Percentiles rank a stretch among this genome's conserved stretches.
Conservation (phyloP, 2,329 filamentous ascomycete species). For the Phyllosticta citribraziliensis region DNA sequence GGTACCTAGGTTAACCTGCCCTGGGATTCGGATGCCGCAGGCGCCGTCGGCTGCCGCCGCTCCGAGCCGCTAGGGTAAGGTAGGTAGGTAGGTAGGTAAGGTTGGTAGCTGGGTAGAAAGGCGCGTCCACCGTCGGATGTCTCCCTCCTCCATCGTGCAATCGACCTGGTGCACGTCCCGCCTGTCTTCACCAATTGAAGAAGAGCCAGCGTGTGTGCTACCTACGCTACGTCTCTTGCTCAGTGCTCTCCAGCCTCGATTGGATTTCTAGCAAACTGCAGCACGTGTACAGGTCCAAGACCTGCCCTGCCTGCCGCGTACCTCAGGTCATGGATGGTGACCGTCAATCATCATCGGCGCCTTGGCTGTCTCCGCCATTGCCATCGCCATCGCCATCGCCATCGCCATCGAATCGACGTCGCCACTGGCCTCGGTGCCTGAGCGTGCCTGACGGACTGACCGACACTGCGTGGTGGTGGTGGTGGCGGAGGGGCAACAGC, state of each 20-base stretch:
- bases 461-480: no score
- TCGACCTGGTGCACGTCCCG: no score
- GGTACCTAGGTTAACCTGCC: no score
- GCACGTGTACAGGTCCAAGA: background rate
- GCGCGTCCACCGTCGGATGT: no score
- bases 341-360: background rate
- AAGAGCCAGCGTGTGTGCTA: no score
- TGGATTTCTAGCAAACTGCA: background rate
- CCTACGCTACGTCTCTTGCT: background rate
- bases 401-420: background rate
- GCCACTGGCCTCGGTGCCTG: background rate
- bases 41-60: background rate
- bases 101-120: no score
- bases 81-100: background rate
- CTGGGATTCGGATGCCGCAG: background rate
- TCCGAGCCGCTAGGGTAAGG: background rate
- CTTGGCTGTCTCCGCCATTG: background rate
- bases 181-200: no score
- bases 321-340: background rate
- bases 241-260: background rate
- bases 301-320: no score
- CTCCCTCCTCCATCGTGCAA: no score
- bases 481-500: background rate
- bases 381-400: background rate
- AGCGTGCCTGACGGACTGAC: background rate